phyloP scores from a whole-genome alignment of 2,329 filamentous ascomycete genomes.

The Coniochaeta hoffmannii region DNA sequence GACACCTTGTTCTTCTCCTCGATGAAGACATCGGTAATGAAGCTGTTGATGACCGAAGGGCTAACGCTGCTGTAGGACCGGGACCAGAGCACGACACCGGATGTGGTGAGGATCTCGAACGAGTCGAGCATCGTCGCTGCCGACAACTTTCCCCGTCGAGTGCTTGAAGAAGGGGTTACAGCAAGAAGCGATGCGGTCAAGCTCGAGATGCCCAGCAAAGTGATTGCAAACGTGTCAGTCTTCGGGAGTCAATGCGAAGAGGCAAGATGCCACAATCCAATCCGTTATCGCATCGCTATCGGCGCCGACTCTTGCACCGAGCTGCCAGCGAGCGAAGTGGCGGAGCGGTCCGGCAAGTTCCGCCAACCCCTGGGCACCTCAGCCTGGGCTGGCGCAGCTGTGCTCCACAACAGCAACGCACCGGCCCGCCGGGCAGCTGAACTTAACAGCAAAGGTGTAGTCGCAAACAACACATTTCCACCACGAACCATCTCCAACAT shows the following conservation, averaged over 20 bases:
- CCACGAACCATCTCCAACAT: not conserved
- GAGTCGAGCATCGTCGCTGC: conserved; percentile 70
- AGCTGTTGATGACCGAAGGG: conserved; percentile 79
- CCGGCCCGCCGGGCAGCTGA: not conserved
- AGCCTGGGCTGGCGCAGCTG: not conserved
- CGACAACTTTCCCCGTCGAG: conserved; percentile 7
- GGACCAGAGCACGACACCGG: conserved; percentile 95
- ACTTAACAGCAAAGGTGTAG: not conserved
- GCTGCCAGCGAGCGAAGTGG: not conserved
- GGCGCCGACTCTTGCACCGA: not conserved
- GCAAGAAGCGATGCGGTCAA: not conserved
- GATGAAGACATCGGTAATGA: conserved; percentile 96
- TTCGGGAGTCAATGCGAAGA: not conserved
- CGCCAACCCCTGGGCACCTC: not conserved
- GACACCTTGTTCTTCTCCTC: conserved; percentile 72
- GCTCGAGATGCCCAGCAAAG: not conserved
- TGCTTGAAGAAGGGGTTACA: not conserved
- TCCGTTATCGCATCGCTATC: conserved; percentile 1
- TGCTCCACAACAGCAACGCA: not conserved
- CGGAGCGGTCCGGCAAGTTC: not conserved
- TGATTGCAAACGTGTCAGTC: conserved; percentile 2
- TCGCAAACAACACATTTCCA: conserved; percentile 1
- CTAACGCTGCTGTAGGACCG: conserved; percentile 75
- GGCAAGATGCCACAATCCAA: not conserved
- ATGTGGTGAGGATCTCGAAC: conserved; percentile 94